These are phyloP conservation scores for Neckera pumila DNA, from an alignment of 225 moss, liverwort and hornwort species.

Conservation along the genomic window DNA sequence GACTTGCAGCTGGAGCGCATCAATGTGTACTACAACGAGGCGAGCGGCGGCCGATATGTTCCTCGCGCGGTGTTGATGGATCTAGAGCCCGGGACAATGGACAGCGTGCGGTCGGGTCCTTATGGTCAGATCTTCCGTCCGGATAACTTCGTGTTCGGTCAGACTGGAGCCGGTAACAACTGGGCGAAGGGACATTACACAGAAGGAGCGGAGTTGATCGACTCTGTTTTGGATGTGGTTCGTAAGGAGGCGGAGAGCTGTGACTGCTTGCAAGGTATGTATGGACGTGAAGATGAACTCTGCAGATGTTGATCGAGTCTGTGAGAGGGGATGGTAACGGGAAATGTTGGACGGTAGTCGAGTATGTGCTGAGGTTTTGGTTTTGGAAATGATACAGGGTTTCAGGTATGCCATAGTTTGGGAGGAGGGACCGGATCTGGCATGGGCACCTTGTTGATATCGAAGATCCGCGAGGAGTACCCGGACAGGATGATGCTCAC, in stretches of 20 bases:
- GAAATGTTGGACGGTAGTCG: too few relatives aligned
- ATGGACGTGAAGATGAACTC: too few relatives aligned
- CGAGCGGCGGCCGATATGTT: conserved; percentile 36
- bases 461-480: conserved; percentile 32
- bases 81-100: conserved; percentile 25
- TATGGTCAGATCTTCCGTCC: conserved; percentile 48
- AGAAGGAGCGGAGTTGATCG: conserved; percentile 42
- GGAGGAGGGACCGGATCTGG: conserved; percentile 28
- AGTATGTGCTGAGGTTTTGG: neutral
- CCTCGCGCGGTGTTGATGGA: conserved; percentile 49
- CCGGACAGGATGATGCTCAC: conserved; percentile 29
- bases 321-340: too few relatives aligned
- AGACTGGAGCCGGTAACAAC: conserved; percentile 41
- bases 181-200: conserved; percentile 39
- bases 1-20: conserved; percentile 52
- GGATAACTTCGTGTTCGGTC: conserved; percentile 47
- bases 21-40: conserved; percentile 51
- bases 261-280: conserved; percentile 41
- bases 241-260: conserved; percentile 47
- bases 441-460: conserved; percentile 24
- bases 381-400: neutral
- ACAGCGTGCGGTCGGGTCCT: conserved; percentile 24
- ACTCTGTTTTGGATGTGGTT: conserved; percentile 44
- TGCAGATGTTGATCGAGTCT: too few relatives aligned
- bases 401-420: conserved; percentile 21